Evolutionary conservation across 208 protist species (phyloP), one percentile per base, ranked within the genome.

Genomic region (Crithidia thermophila): DNA sequence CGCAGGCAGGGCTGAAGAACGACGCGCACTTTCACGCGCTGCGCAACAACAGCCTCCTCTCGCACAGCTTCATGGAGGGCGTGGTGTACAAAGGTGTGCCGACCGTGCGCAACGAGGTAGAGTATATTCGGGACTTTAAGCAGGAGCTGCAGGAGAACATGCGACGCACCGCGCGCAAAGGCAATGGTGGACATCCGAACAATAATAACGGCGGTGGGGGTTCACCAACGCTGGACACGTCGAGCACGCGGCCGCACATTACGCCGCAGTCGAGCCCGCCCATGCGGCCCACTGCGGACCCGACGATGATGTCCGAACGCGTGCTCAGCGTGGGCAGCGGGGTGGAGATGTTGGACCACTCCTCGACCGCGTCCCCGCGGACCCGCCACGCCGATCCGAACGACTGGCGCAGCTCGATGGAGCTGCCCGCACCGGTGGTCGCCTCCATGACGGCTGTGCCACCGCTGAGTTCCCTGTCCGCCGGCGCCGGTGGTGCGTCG

Each of bases 81-180:
- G 42, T 67, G 2, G 56, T 77, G 42, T 77, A 77, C 65, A 42
- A 67, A 16, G 56, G 39, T 7, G 67, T 71, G 39, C 61, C 61
- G 33, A 52, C 43, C 27, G 52, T 73, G 53, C 42, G 49, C 63
- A 40, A 72, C 30, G 57, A 72, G 10, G 55, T 55, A 30, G 81
- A 90, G 45, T 84, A 86, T 64, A 69, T 77, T 21, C 56, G 72
- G 18, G 64, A 68, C 60, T 95, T 95, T 63, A 82, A 84, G 33
- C 72, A 80, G 51, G 90, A 95, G 59, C 67, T 95, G 68, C 81
- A 91, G 43, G 81, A 84, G 36, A 95, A 91, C 42, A 70, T 85
- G 57, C 72, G 77, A 4, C 63, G 75, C 25, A 64, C 58, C 7
- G 58, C 58, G 14, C 58, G 43, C 20, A 51, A 53, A 14, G 58